Conservation (phyloP, 2,329 filamentous ascomycete genomes). For the Setomelanomma holmii region DNA sequence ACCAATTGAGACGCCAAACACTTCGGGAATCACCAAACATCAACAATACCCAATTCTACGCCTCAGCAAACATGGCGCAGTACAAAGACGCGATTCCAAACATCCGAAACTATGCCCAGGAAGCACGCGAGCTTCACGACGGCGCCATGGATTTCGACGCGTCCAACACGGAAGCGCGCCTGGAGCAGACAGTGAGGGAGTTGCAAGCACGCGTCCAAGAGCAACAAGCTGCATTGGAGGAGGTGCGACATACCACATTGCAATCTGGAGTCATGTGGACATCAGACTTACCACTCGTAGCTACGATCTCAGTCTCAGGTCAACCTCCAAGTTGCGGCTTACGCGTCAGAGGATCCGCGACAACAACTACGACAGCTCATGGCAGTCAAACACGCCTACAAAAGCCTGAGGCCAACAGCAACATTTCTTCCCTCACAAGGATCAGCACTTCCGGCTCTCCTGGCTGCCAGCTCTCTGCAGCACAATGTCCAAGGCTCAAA, state of each 20-base stretch:
- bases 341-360: slow-evolving; percentile 43
- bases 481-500: slow-evolving; percentile 70
- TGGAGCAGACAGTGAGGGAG: slow-evolving; percentile 72
- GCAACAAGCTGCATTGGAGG: slow-evolving; percentile 56
- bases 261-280: neutral
- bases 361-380: slow-evolving; percentile 55
- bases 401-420: slow-evolving; percentile 65
- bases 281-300: slow-evolving; percentile 47
- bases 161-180: slow-evolving; percentile 58
- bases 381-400: slow-evolving; percentile 69
- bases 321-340: slow-evolving; percentile 34
- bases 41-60: neutral
- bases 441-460: slow-evolving; percentile 73
- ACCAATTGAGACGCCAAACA: no score
- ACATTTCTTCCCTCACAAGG: slow-evolving; percentile 71
- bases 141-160: slow-evolving; percentile 47
- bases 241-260: slow-evolving; percentile 43
- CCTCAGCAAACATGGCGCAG: slow-evolving; percentile 29
- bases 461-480: slow-evolving; percentile 73
- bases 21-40: neutral
- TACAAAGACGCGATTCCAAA: slow-evolving; percentile 20
- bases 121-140: slow-evolving; percentile 30
- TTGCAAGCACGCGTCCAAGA: slow-evolving; percentile 63
- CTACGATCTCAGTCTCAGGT: slow-evolving; percentile 46
- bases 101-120: slow-evolving; percentile 39